phyloP scores from a whole-genome alignment of 306 rosid species.

The Ziziphus jujuba region DNA sequence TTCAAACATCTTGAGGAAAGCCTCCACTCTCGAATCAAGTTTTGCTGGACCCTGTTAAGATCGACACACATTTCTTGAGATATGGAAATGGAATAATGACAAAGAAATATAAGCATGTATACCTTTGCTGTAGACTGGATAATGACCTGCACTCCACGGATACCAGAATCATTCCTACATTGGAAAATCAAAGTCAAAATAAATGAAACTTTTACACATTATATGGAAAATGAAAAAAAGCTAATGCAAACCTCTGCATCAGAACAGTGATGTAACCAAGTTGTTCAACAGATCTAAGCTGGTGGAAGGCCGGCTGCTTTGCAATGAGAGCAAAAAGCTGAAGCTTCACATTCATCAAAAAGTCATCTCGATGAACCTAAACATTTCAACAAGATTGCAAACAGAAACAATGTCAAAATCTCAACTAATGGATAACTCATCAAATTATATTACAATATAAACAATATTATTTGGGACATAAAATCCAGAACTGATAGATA shows the following conservation, averaged over 20 bases:
- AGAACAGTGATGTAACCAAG: conserved; percentile 85
- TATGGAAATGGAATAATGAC: conserved; percentile 13
- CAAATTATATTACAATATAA: conserved; percentile 16
- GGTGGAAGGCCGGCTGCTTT: conserved; percentile 91
- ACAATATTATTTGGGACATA: background rate
- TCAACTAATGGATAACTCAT: conserved; percentile 6
- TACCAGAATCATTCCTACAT: conserved; percentile 75
- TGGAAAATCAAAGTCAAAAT: background rate
- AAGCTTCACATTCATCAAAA: conserved; percentile 79
- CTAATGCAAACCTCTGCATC: conserved; percentile 57
- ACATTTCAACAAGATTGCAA: conserved; percentile 27
- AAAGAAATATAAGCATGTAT: conserved; percentile 21
- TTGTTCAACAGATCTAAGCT: conserved; percentile 96
- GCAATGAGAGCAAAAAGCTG: conserved; percentile 87
- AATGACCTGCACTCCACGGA: conserved; percentile 76
- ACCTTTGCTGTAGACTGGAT: conserved; percentile 92
- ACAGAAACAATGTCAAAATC: conserved; percentile 7
- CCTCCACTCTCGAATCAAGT: conserved; percentile 77
- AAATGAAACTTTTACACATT: conserved; percentile 13
- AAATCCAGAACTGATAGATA: background rate
- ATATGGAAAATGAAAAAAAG: conserved; percentile 4
- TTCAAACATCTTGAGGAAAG: conserved; percentile 80
- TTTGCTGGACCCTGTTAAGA: conserved; percentile 67
- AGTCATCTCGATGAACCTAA: conserved; percentile 86
- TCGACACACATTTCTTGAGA: conserved; percentile 18